Evolutionary conservation across 2,329 filamentous ascomycete genomes (phyloP).

Genomic region (Beauveria australis): DNA sequence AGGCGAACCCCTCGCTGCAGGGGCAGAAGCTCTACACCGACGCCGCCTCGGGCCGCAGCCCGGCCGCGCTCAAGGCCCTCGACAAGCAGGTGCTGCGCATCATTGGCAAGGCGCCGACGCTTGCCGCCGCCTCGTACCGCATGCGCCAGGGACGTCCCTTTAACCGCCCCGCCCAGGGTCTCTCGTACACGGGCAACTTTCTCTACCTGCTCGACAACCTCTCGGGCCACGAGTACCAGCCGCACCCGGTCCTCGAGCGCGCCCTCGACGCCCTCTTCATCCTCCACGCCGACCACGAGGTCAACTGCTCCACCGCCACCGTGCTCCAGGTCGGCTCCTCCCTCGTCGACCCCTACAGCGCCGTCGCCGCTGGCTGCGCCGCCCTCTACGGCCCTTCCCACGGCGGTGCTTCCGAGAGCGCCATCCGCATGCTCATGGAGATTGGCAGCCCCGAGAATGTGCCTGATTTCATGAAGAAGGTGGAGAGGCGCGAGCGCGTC

Average conservation of each 20-base stretch:
- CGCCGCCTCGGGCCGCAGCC: conserved; percentile 31
- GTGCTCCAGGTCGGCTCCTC: conserved; percentile 48
- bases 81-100: conserved; percentile 46
- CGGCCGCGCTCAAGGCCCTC: conserved; percentile 32
- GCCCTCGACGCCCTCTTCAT: conserved; percentile 47
- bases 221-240: conserved; percentile 36
- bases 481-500: conserved; percentile 41
- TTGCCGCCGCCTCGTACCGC: conserved; percentile 43
- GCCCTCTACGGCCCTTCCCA: conserved; percentile 49
- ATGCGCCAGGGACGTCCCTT: conserved; percentile 45
- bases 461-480: conserved; percentile 39
- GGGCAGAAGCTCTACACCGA: conserved; percentile 43
- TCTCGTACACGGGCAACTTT: conserved; percentile 48
- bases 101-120: conserved; percentile 42
- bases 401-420: conserved; percentile 50
- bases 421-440: conserved; percentile 44
- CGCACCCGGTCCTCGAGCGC: conserved; percentile 40
- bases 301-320: conserved; percentile 49
- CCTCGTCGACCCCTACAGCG: conserved; percentile 46
- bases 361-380: conserved; percentile 43
- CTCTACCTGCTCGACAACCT: conserved; percentile 46
- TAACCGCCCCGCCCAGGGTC: conserved; percentile 37
- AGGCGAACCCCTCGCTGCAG: conserved; percentile 40
- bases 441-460: conserved; percentile 44
- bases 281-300: conserved; percentile 50